Conservation (phyloP, 495 filamentous ascomycete species). For the Hypoxylon intermedium region DNA sequence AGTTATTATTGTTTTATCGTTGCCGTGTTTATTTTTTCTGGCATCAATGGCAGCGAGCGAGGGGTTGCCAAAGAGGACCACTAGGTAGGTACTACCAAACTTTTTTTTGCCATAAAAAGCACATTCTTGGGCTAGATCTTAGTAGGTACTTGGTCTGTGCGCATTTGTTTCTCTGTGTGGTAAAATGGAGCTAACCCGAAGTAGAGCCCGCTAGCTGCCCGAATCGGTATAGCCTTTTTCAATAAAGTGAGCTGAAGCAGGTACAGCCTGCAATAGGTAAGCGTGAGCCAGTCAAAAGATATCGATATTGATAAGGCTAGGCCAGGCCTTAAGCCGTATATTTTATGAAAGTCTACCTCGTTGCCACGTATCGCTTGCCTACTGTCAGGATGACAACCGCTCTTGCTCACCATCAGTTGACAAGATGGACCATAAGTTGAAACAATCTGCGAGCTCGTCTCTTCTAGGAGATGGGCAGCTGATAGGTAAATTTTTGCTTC, state of each 20-base stretch:
- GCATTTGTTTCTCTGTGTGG: not conserved
- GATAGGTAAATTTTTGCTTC: no score
- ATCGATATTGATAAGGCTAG: no score
- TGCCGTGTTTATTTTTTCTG: constrained; percentile 20
- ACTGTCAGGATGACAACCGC: no score
- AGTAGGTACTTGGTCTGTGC: not conserved
- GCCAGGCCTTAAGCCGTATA: no score
- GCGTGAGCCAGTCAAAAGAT: no score
- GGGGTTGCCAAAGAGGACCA: constrained; percentile 35
- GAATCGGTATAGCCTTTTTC: constrained; percentile 3
- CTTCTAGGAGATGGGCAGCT: constrained; percentile 11
- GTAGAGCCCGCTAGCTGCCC: not conserved
- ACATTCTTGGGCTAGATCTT: not conserved
- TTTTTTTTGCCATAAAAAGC: constrained; percentile 26
- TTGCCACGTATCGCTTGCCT: no score
- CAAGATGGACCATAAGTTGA: not conserved
- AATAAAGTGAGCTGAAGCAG: no score
- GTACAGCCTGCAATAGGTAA: no score
- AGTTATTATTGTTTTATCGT: constrained; percentile 1
- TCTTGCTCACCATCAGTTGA: not conserved
- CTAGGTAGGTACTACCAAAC: no score
- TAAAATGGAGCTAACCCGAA: constrained; percentile 10
- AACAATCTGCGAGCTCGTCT: constrained; percentile 10
- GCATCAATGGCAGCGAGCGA: constrained; percentile 26
- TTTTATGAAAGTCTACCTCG: no score